Base-by-base conservation (phyloP, 768 basidiomycete species). In the Pleurotus cornucopiae region DNA sequence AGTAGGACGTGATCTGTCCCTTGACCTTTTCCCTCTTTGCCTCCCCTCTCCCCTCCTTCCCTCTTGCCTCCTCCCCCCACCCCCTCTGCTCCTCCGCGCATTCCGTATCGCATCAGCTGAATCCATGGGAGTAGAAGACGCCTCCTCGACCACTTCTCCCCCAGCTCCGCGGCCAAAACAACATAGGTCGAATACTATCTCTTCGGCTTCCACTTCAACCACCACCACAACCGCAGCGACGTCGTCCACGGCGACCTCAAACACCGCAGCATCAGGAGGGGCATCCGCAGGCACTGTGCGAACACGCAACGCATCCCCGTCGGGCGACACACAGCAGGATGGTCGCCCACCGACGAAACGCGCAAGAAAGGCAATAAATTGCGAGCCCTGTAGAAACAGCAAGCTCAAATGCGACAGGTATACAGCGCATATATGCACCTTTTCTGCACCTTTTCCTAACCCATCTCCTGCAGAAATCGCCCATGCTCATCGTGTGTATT, bases 381-480 rank as follows among this genome's bases (percentile, higher is more conserved):
- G 91, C 66, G 89, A 91, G 63, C 91, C 91, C 2, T 93, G 91
- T 73, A 79, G 91, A 66, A 87, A 85, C 63, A 89, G 86, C 76
- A 91, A 92, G 72, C 82, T 92, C 63, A 91, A 93, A 72, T 93
- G 91, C 74, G 91, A 93, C 71, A 85, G 89, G 89, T 88, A 55
- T 45, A 72, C 69, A 44, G 41, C 41, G 20, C n/a, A 44, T 44
- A 16, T 61, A 55, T 37, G 48, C 46, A 57, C 39, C 54, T 30
- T 55, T 46, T 44, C 41, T 54, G 46, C 59, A 43, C 30, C 30
- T 4, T 16, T 44, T 21, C 30, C 45, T 48, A 2, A 57, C 49
- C 58, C 41, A 11, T 55, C 57, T 41, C 30, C 56, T 49, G 0
- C 67, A 91, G 91, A 71, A 91, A 87, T 64, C 85, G 89, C 9